These are phyloP conservation scores for Vicia villosa DNA, from an alignment of 306 rosid genomes.

Conservation along the genomic window DNA sequence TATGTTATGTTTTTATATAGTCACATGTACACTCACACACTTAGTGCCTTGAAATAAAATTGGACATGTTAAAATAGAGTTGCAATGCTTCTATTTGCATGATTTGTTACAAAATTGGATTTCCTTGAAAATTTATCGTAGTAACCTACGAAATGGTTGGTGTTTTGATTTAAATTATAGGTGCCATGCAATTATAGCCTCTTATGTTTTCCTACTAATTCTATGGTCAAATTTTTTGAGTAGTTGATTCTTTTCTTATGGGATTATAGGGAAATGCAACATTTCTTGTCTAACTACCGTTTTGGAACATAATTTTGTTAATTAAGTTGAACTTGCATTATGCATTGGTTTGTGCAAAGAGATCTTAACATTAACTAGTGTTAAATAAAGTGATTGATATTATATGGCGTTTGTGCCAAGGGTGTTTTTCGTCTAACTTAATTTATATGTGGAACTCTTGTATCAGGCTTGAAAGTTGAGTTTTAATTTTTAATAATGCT, in stretches of 20 bases:
- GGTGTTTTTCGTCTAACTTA: background rate
- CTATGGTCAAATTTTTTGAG: constrained; percentile 49
- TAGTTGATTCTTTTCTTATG: constrained; percentile 41
- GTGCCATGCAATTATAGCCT: constrained; percentile 56
- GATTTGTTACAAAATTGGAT: constrained; percentile 55
- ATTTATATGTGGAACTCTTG: background rate
- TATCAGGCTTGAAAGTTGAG: background rate
- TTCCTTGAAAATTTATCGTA: constrained; percentile 50
- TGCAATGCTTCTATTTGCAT: constrained; percentile 60
- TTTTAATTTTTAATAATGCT: background rate
- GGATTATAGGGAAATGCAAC: constrained; percentile 47
- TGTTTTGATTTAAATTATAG: constrained; percentile 55
- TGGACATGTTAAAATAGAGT: constrained; percentile 47
- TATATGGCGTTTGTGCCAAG: background rate
- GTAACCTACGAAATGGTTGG: constrained; percentile 46
- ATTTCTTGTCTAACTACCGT: constrained; percentile 67
- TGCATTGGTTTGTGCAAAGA: constrained; percentile 27
- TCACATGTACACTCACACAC: constrained; percentile 50
- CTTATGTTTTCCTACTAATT: constrained; percentile 52
- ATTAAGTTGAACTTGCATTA: constrained; percentile 40
- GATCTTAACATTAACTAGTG: background rate
- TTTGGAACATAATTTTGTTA: constrained; percentile 39
- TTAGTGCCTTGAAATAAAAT: constrained; percentile 63
- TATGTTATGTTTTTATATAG: background rate
- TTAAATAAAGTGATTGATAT: background rate